phyloP scores from a whole-genome alignment of 2,329 filamentous ascomycete species.

The Trichothecium roseum region DNA sequence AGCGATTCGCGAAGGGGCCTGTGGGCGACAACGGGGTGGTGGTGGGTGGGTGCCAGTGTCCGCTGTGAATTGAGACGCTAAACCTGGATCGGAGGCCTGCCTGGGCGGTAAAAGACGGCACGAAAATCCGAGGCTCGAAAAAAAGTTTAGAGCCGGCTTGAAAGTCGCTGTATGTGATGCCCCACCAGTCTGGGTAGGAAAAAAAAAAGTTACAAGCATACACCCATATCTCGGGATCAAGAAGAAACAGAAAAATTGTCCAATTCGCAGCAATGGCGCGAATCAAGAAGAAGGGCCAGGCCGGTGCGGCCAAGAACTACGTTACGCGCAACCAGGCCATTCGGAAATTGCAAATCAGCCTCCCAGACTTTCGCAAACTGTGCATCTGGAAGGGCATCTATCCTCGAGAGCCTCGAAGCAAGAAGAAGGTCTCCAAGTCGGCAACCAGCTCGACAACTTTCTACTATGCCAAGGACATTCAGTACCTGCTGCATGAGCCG shows the following conservation, averaged over 20 bases:
- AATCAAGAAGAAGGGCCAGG: constrained; percentile 86
- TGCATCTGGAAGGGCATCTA: constrained; percentile 99
- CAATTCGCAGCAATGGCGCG: constrained; percentile 45
- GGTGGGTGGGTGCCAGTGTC: no score
- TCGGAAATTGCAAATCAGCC: constrained; percentile 92
- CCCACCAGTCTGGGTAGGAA: constrained; percentile 9
- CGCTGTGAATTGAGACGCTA: constrained; percentile 1
- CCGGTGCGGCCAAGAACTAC: constrained; percentile 95
- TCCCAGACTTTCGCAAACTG: constrained; percentile 93
- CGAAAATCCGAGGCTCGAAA: constrained; percentile 6
- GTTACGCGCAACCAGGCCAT: constrained; percentile 95
- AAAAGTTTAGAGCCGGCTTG: not conserved
- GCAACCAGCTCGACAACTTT: constrained; percentile 89
- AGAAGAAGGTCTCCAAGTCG: constrained; percentile 92
- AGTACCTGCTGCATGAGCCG: constrained; percentile 95
- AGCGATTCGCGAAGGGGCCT: not conserved
- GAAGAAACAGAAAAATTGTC: not conserved
- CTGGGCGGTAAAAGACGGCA: constrained; percentile 4
- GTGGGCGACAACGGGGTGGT: constrained; percentile 4
- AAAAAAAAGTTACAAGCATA: constrained; percentile 18
- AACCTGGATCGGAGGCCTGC: not conserved
- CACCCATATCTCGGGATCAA: constrained; percentile 7
- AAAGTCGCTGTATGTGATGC: constrained; percentile 1
- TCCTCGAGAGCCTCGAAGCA: constrained; percentile 89
- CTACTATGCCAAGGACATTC: constrained; percentile 87